These are phyloP conservation scores for Phytophthora parvispora DNA, from an alignment of 352 stramenopile species.

Conservation along the genomic window DNA sequence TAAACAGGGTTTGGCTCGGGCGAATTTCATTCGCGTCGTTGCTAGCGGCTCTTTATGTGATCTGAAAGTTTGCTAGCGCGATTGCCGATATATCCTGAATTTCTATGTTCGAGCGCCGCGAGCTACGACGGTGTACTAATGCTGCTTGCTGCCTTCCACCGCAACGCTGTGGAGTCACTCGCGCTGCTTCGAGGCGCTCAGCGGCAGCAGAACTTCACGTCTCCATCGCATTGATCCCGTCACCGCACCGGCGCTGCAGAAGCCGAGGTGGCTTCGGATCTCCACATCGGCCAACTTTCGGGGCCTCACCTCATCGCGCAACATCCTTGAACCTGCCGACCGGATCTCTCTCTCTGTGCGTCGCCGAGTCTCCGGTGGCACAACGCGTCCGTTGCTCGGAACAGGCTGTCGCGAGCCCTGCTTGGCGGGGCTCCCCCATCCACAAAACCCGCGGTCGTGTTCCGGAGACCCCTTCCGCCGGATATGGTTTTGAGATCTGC, in stretches of 20 bases:
- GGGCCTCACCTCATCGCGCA: slow-evolving; percentile 25
- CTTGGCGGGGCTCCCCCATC: slow-evolving; percentile 12
- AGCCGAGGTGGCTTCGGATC: slow-evolving; percentile 18
- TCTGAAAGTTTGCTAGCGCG: slow-evolving; percentile 1
- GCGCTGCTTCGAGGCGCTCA: slow-evolving; percentile 25
- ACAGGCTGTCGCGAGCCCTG: slow-evolving; percentile 9
- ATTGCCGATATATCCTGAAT: slow-evolving; percentile 10
- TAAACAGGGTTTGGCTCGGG: not conserved
- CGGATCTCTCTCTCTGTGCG: slow-evolving; percentile 19
- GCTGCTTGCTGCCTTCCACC: not conserved
- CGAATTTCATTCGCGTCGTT: slow-evolving; percentile 23
- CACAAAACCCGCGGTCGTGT: slow-evolving; percentile 26
- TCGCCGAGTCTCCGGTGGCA: not conserved
- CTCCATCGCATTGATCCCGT: too few species aligned
- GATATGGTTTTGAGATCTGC: slow-evolving; percentile 43
- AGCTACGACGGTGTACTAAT: slow-evolving; percentile 14
- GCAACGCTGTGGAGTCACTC: slow-evolving; percentile 14
- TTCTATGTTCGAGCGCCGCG: slow-evolving; percentile 33
- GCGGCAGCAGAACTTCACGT: too few species aligned
- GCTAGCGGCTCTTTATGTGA: not conserved
- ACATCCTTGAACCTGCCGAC: slow-evolving; percentile 30
- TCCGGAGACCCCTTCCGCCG: slow-evolving; percentile 17
- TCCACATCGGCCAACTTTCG: slow-evolving; percentile 28
- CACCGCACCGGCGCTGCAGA: too few species aligned
- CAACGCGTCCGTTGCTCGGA: slow-evolving; percentile 3